These are phyloP conservation scores for Globisporangium emineosum DNA, from an alignment of 352 stramenopile species.

Conservation along the genomic window DNA sequence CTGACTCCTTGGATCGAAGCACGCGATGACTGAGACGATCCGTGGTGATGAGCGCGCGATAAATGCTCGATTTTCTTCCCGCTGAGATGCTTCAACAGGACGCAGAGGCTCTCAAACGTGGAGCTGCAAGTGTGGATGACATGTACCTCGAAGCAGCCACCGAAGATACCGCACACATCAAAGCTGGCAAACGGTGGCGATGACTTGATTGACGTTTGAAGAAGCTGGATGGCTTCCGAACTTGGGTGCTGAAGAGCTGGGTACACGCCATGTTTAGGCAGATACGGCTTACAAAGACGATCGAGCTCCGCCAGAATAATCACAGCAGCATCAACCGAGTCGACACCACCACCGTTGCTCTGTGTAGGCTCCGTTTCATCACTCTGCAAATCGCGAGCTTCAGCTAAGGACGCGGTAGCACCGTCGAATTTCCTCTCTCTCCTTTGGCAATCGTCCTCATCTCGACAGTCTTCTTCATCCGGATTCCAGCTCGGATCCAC, in stretches of 20 bases:
- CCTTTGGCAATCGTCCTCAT: constrained; percentile 32
- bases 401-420: constrained; percentile 3
- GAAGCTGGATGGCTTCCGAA: constrained; percentile 19
- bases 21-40: constrained; percentile 1
- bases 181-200: background rate
- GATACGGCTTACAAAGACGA: constrained; percentile 47
- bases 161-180: constrained; percentile 21
- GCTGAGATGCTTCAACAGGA: constrained; percentile 41
- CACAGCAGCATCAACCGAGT: constrained; percentile 41
- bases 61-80: constrained; percentile 30
- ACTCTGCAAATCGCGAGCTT: background rate
- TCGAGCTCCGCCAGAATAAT: constrained; percentile 82
- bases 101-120: constrained; percentile 41
- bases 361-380: background rate
- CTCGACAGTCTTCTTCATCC: constrained; percentile 37
- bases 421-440: background rate
- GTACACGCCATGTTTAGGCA: constrained; percentile 34
- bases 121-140: constrained; percentile 40
- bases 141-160: constrained; percentile 40
- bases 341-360: constrained; percentile 3
- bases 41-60: constrained; percentile 11
- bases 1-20: constrained; percentile 1
- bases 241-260: constrained; percentile 29
- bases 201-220: constrained; percentile 10
- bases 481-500: constrained; percentile 22